Base-by-base conservation (phyloP, 805 yeast genomes). In the Cyberlindnera mrakii region DNA sequence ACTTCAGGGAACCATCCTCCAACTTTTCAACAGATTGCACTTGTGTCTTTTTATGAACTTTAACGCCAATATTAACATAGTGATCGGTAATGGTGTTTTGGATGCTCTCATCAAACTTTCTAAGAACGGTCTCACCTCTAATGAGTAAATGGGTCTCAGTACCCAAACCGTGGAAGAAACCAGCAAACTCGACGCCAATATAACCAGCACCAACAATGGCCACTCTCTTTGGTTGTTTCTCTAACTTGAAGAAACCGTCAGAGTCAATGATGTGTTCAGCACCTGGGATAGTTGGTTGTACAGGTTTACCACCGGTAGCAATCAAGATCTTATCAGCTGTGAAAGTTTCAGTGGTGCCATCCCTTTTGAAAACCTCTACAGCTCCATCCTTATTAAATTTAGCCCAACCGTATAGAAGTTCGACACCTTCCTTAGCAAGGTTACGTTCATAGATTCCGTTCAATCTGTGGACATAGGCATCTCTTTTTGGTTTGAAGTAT, bases 171-270 rank as follows among this genome's bases (percentile, higher is more conserved):
- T 85, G 75, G 78, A 93, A 91, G 36, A 93, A 89, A 49, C 99
- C 99, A 6, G 97, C 85, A 40, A 93, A 75, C 70, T 93, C 99
- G 38, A 89, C 84, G 45, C 96, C 98, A 62, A 93, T 93, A 68
- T 93, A 93, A 35, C 99, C 99, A 32, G 96, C 96, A 55, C 99
- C 99, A 11, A 93, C 96, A 48, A 93, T 74, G 2, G 95, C 98
- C 25, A 91, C 98, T 39, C 81, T 75, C 65, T 88, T 82, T 40
- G 99, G 99, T 67, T 90, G 97, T 39, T 67, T 59, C 47, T 76
- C 82, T 52, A 93, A 71, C 50, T 76, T 77, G 60, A 93, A 93
- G 63, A 93, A 93, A 0, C 96, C 96, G 63, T 93, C 96, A 17
- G 96, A 87, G 41, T 84, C 80, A 47, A 79, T 82, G 46, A 96